phyloP scores from a whole-genome alignment of 371 early-diverging fungal species.

The Smittium mucronatum region DNA sequence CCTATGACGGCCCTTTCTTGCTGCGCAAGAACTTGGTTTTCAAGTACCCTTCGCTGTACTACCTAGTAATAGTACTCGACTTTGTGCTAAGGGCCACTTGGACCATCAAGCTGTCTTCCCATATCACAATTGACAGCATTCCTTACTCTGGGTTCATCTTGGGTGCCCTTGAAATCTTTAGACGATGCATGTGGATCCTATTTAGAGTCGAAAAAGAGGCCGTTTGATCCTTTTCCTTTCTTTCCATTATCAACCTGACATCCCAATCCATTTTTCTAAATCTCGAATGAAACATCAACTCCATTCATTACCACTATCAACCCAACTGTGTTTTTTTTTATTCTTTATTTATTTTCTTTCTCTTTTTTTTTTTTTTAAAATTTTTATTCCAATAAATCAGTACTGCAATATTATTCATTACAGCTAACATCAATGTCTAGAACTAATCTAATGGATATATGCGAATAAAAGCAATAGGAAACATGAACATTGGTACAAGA shows the following conservation, averaged over 20 bases:
- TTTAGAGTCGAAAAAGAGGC: slow-evolving; percentile 59
- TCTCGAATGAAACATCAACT: no score
- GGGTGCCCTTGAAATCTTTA: slow-evolving; percentile 58
- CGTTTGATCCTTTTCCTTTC: slow-evolving; percentile 11
- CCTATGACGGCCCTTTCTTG: slow-evolving; percentile 17
- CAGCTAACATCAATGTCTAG: no score
- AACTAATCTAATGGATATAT: no score
- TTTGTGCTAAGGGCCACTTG: slow-evolving; percentile 71
- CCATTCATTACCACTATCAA: no score
- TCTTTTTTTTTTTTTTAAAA: no score
- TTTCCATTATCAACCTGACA: neutral
- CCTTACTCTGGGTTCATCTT: slow-evolving; percentile 59
- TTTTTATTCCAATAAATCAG: no score
- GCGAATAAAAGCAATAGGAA: no score
- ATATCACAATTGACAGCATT: slow-evolving; percentile 49
- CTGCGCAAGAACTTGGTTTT: slow-evolving; percentile 54
- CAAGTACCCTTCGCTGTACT: slow-evolving; percentile 46
- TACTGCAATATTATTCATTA: no score
- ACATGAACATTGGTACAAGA: no score
- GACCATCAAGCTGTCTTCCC: slow-evolving; percentile 64
- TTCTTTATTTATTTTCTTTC: no score
- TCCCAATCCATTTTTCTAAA: neutral
- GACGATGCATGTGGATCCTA: slow-evolving; percentile 87
- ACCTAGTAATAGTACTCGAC: slow-evolving; percentile 56
- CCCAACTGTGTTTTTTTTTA: no score